Base-by-base conservation (phyloP, 164 flowering plant species). In the Nymphaea colorata region DNA sequence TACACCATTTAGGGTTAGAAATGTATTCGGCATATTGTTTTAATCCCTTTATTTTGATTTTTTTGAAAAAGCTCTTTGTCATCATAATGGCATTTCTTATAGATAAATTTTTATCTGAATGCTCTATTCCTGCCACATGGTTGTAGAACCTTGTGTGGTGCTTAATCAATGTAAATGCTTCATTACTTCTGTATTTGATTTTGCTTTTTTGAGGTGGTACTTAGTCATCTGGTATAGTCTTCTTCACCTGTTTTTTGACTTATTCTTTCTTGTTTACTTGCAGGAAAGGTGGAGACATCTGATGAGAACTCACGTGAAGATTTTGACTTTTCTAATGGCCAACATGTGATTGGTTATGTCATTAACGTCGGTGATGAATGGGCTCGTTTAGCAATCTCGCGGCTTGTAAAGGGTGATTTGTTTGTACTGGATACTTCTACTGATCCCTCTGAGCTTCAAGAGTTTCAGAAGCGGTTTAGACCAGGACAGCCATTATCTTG, bases 281-380 rank as follows among this genome's bases (percentile, higher is more conserved):
- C 84, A 89, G 90, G 79, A 67, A 68, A 74, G 62, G 18, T 4
- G 42, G 83, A 78, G 2, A 44, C 45, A 16, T 74, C 45, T 63
- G 81, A 67, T 47, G 60, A 47, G 62, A 61, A 73, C 60, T 18
- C 59, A 63, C 51, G 61, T 42, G 82, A 82, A 55, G 77, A 76
- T 16, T 76, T 79, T 47, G 73, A 75, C 64, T 87, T 80, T 78
- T 74, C 83, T 18, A 44, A 55, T 68, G 92, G 95, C 62, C 82
- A 87, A 73, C 25, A 68, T 70, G 83, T 91, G 63, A 75, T 81
- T 64, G 97, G 91, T 36, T 91, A 85, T 84, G 96, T 94, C 18
- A 81, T 82, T 67, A 90, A 87, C 73, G 91, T 90, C 70, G 92
- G 88, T 66, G 66, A 60, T 66, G 96, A 90, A 45, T 94, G 99